Evolutionary conservation across 78 protist genomes (phyloP).

Genomic region (Pelomyxa schiedti): DNA sequence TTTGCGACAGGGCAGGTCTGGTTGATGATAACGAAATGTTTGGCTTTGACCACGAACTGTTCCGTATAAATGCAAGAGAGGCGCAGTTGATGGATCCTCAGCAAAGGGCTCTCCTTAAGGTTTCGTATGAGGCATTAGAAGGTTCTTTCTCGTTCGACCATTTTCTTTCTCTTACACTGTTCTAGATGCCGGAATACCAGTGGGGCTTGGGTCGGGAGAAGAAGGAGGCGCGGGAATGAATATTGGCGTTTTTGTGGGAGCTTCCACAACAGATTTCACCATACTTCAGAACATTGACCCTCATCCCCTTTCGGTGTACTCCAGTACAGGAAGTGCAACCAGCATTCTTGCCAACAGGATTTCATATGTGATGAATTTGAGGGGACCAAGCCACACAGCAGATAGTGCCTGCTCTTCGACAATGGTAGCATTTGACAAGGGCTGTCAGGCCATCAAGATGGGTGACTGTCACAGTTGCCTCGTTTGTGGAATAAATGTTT

Average conservation of each 20-base stretch:
- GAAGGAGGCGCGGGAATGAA: constrained; percentile 25
- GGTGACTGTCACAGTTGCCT: constrained; percentile 55
- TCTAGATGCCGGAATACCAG: too few species aligned
- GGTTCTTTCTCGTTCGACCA: too few species aligned
- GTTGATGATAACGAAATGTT: too few species aligned
- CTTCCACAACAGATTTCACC: constrained; percentile 15
- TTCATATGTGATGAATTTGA: constrained; percentile 49
- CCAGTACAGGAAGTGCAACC: constrained; percentile 19
- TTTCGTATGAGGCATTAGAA: constrained; percentile 33
- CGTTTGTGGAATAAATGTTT: constrained; percentile 55
- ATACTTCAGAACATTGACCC: constrained; percentile 7
- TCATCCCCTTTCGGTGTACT: too few species aligned
- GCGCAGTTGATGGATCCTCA: constrained; percentile 68
- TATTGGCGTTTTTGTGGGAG: constrained; percentile 38
- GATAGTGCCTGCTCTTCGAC: constrained; percentile 84
- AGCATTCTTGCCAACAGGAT: constrained; percentile 52
- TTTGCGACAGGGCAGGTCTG: too few species aligned
- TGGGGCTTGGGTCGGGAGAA: too few species aligned
- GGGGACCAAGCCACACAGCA: constrained; percentile 60
- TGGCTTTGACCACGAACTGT: constrained; percentile 34
- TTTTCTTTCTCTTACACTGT: too few species aligned
- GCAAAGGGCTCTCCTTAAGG: constrained; percentile 60
- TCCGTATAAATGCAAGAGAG: constrained; percentile 36
- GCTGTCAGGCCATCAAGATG: constrained; percentile 13
- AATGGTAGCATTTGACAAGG: constrained; percentile 55